These are phyloP conservation scores for Aureobasidium subglaciale DNA, from an alignment of 2,329 filamentous ascomycete genomes.

Conservation along the genomic window DNA sequence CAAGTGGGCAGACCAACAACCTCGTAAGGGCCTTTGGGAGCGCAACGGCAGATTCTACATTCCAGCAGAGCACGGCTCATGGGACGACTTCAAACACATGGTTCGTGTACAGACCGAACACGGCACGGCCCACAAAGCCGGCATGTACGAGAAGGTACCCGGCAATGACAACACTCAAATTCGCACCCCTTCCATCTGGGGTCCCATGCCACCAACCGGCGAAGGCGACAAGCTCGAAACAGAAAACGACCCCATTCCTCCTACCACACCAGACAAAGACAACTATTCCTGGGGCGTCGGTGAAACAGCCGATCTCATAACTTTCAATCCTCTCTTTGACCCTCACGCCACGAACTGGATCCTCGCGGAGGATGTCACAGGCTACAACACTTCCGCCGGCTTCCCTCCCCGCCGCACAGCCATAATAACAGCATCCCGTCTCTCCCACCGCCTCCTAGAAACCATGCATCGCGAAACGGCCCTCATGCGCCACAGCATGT, in stretches of 20 bases:
- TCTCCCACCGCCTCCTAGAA: conserved; percentile 58
- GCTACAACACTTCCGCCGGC: conserved; percentile 51
- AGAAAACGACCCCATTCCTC: conserved; percentile 47
- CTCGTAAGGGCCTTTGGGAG: conserved; percentile 69
- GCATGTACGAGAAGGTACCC: conserved; percentile 34
- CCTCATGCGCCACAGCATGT: conserved; percentile 63
- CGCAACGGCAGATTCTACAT: conserved; percentile 71
- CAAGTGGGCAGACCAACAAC: conserved; percentile 60
- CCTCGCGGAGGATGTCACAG: conserved; percentile 62
- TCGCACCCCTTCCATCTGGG: conserved; percentile 42
- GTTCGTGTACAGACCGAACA: conserved; percentile 56
- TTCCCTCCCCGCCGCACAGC: conserved; percentile 61
- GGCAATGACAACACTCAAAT: conserved; percentile 31
- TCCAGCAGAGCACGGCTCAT: conserved; percentile 60
- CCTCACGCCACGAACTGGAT: conserved; percentile 65
- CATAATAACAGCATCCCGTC: conserved; percentile 64
- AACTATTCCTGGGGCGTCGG: conserved; percentile 58
- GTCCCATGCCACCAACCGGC: conserved; percentile 34
- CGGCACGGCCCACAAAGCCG: conserved; percentile 40
- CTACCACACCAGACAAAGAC: conserved; percentile 48
- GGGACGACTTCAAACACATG: conserved; percentile 63
- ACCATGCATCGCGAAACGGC: conserved; percentile 72
- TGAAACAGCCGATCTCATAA: conserved; percentile 69
- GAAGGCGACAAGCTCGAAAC: conserved; percentile 44
- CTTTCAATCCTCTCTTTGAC: conserved; percentile 70